Percentiles rank a stretch among this genome's conserved stretches.
These are phyloP conservation scores for Zygosaccharomyces kombuchaensis DNA, from an alignment of 805 yeast genomes.

Conservation along the genomic window DNA sequence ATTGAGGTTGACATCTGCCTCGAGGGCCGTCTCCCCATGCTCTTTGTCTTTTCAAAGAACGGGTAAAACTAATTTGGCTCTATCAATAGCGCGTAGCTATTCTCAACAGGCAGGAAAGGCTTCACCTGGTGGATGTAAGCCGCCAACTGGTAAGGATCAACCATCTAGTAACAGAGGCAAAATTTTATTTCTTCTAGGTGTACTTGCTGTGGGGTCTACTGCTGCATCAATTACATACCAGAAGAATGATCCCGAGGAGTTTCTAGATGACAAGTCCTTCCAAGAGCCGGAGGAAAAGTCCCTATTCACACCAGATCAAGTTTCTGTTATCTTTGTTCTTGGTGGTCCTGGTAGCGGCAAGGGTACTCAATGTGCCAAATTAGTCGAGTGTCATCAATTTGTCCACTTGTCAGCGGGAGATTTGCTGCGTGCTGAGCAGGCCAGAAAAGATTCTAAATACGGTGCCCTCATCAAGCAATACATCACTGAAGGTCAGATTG, in stretches of 20 bases:
- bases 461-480: constrained; percentile 82
- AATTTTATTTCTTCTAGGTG: constrained; percentile 39
- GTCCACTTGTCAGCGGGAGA: constrained; percentile 96
- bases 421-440: constrained; percentile 86
- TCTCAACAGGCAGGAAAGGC: neutral
- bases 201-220: constrained; percentile 47
- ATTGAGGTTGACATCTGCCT: neutral
- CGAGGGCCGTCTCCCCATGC: neutral
- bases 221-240: constrained; percentile 40
- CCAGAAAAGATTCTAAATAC: constrained; percentile 71
- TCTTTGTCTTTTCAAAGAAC: neutral
- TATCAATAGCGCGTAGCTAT: neutral
- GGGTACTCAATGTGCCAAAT: constrained; percentile 90
- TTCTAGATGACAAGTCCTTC: constrained; percentile 36
- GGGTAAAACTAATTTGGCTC: neutral
- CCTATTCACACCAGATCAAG: constrained; percentile 60
- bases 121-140: neutral
- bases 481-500: constrained; percentile 85
- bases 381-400: constrained; percentile 76
- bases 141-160: constrained; percentile 1
- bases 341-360: constrained; percentile 99
- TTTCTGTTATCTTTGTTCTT: constrained; percentile 80
- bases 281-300: constrained; percentile 16
- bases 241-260: constrained; percentile 42
- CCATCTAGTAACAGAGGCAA: constrained; percentile 28